Evolutionary conservation across 129 eudicot species (phyloP).

Genomic region (Flaveria ramosissima): DNA sequence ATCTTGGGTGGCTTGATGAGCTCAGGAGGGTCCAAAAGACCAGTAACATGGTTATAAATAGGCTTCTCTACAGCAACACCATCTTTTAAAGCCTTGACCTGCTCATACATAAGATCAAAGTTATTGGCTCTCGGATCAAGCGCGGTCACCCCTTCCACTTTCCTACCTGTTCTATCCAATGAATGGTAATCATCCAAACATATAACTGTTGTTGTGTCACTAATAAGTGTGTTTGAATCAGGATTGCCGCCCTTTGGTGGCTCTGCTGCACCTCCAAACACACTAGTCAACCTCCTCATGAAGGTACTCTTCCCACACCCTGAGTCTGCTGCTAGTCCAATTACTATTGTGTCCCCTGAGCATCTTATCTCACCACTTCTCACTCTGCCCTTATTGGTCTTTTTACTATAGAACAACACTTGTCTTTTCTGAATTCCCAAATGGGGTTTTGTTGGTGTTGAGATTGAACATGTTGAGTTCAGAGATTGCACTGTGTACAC

Average conservation of each 20-base stretch:
- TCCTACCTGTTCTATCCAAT: conserved; percentile 86
- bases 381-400: conserved; percentile 31
- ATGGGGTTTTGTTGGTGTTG: conserved; percentile 68
- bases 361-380: conserved; percentile 52
- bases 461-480: conserved; percentile 69
- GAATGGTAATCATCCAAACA: conserved; percentile 97
- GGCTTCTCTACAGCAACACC: conserved; percentile 81
- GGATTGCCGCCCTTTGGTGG: conserved; percentile 98
- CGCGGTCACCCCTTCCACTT: conserved; percentile 92
- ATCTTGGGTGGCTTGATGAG: conserved; percentile 93
- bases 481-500: conserved; percentile 72
- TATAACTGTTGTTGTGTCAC: conserved; percentile 92
- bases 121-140: conserved; percentile 92
- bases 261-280: conserved; percentile 95
- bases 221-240: conserved; percentile 88
- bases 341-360: conserved; percentile 68
- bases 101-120: conserved; percentile 97
- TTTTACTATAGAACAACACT: conserved; percentile 51
- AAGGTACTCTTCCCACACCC: conserved; percentile 98
- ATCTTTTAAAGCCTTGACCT: conserved; percentile 80
- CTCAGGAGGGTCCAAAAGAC: conserved; percentile 94
- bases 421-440: conserved; percentile 71
- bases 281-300: conserved; percentile 95
- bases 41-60: conserved; percentile 87
- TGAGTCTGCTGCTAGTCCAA: conserved; percentile 96